A percentile compares a stretch with the other conserved stretches of the same genome.
These are phyloP conservation scores for Aeschynomene evenia DNA, from an alignment of 306 rosid genomes.

Conservation along the genomic window DNA sequence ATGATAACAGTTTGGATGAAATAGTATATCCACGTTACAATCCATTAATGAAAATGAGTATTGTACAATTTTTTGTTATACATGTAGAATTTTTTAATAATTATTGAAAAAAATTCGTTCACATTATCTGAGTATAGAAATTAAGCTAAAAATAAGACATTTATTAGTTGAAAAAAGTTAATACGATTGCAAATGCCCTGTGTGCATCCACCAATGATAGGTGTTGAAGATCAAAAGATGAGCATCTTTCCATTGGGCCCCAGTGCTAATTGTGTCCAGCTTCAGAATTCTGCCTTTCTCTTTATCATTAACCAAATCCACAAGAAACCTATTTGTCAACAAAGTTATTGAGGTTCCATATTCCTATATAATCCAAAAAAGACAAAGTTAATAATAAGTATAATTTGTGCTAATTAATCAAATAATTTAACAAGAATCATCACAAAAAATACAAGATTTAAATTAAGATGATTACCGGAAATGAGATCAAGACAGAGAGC, in stretches of 20 bases:
- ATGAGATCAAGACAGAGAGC: conserved; percentile 38
- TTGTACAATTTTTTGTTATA: no score
- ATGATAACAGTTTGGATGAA: no score
- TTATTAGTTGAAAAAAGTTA: background rate
- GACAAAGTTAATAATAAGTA: background rate
- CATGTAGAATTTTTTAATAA: no score
- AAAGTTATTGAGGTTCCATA: conserved; percentile 45
- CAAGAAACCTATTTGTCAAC: conserved; percentile 64
- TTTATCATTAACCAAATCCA: conserved; percentile 50
- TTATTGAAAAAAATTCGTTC: no score
- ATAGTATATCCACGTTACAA: no score
- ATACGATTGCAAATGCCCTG: conserved; percentile 49
- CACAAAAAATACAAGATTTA: no score
- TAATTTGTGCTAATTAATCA: background rate
- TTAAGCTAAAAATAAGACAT: background rate
- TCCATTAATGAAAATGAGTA: no score
- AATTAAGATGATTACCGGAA: conserved; percentile 38
- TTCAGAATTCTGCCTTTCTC: conserved; percentile 52
- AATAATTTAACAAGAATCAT: background rate
- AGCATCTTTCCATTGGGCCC: conserved; percentile 49
- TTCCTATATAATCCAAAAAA: conserved; percentile 37
- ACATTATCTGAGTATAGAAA: no score
- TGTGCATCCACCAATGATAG: conserved; percentile 71
- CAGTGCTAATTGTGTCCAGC: conserved; percentile 42
- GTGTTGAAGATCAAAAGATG: conserved; percentile 60